A percentile compares a stretch with the other conserved stretches of the same genome.
phyloP scores from a whole-genome alignment of 2,329 filamentous ascomycete species.

The Cladosporium sp. region DNA sequence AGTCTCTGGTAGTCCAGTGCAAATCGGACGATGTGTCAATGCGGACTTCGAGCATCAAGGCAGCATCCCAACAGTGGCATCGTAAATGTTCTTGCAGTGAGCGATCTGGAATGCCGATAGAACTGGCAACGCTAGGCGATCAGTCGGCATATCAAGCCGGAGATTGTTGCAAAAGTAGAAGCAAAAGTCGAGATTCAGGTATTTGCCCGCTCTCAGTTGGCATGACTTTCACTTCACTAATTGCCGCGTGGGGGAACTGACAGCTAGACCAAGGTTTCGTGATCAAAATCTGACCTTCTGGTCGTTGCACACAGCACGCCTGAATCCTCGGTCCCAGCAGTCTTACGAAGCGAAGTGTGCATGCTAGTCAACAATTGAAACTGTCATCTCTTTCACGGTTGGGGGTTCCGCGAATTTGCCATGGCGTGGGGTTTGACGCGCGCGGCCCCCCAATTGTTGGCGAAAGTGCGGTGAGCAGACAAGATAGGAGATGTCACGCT shows the following conservation, averaged over 20 bases:
- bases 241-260: not conserved
- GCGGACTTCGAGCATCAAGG: not conserved
- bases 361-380: not conserved
- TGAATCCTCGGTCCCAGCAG: not conserved
- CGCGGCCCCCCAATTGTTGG: not conserved
- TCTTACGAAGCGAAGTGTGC: not conserved
- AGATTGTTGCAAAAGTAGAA: not conserved
- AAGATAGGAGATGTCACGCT: not conserved
- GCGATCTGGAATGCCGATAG: not conserved
- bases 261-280: not conserved
- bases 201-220: not conserved
- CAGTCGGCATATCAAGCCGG: slow-evolving; percentile 3
- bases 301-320: not conserved
- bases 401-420: not conserved
- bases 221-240: not conserved
- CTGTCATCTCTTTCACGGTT: not conserved
- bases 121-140: not conserved
- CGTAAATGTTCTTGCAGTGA: not conserved
- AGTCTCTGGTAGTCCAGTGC: not conserved
- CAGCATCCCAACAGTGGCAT: not conserved
- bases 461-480: slow-evolving; percentile 5
- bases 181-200: not conserved
- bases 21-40: not conserved
- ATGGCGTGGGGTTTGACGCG: not conserved
- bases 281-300: not conserved